Base-by-base conservation (phyloP, 2,329 filamentous ascomycete genomes). In the Alternaria brassicicola region DNA sequence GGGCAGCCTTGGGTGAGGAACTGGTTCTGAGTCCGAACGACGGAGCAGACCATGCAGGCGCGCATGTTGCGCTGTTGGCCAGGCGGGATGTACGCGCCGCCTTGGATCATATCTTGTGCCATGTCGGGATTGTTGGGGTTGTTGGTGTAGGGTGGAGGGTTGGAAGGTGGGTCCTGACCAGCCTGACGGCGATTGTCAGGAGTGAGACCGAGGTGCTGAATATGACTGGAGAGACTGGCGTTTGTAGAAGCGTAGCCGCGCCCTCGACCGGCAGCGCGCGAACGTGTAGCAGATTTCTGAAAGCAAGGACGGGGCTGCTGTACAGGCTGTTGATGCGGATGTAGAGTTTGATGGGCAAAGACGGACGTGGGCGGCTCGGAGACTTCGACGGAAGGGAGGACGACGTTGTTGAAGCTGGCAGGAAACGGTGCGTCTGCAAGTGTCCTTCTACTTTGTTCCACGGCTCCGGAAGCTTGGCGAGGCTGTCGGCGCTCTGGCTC, bases 41-140 rank as follows among this genome's bases (percentile, higher is more conserved):
- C 90, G 53, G 92, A 94, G 86, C 95, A 99, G 69, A 98, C 92
- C 93, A 99, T 97, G 84, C 95, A 99, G 73, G 95, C 95, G 79
- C 95, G 93, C 68, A 96, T 86, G 77, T 91, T 89, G 79, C 93
- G 91, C 81, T 90, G 88, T 79, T 95, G 91, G 76, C 83, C 85
- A 6, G 90, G 85, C 15, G 90, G 81, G 62, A 93, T 89, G 77
- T 87, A 93, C 77, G 88, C 89, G 83, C 67, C 67, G 52, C 61
- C 62, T 13, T 65, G 81, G 26, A 66, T 62, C 67, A 81, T 79
- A 52, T 61, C 55, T 51, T 57, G 48, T 25, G 58, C 25, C 30
- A 57, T 39, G 38, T 56, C 13, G 19, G 31, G 17, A 43, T 43
- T 30, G 46, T 49, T 30, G 17, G 21, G 30, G 25, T 46, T 10